Conservation (phyloP, 2,329 filamentous ascomycete genomes). For the Pestalotiopsis sp. region DNA sequence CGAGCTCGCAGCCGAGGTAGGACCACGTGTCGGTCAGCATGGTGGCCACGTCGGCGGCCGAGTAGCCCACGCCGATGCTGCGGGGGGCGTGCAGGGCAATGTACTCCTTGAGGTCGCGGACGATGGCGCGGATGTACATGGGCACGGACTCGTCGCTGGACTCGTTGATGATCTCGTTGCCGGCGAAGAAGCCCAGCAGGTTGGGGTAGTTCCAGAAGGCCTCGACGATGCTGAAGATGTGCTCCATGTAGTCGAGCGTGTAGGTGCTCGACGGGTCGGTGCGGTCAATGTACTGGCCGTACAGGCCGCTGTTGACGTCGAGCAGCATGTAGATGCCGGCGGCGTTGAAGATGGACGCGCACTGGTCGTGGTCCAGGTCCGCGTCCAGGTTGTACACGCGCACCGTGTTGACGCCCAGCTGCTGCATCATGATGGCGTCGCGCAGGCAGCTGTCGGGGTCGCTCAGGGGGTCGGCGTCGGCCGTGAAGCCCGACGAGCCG, state of each 20-base stretch:
- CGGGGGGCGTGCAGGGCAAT: slow-evolving; percentile 69
- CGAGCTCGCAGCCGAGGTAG: slow-evolving; percentile 67
- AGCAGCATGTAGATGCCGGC: slow-evolving; percentile 68
- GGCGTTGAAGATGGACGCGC: slow-evolving; percentile 66
- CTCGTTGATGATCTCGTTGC: slow-evolving; percentile 74
- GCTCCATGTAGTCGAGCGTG: slow-evolving; percentile 59
- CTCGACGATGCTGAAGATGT: slow-evolving; percentile 65
- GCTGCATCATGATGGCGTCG: slow-evolving; percentile 65
- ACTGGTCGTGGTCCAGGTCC: slow-evolving; percentile 63
- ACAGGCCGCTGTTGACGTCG: slow-evolving; percentile 64
- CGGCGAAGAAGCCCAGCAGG: slow-evolving; percentile 71
- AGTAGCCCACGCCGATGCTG: slow-evolving; percentile 74
- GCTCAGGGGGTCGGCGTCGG: slow-evolving; percentile 54
- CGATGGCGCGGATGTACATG: slow-evolving; percentile 71
- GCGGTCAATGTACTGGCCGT: slow-evolving; percentile 56
- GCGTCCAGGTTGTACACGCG: slow-evolving; percentile 68
- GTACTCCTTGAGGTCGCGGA: slow-evolving; percentile 77
- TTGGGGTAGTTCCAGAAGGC: slow-evolving; percentile 67
- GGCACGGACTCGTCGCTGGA: slow-evolving; percentile 44
- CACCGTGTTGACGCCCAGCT: slow-evolving; percentile 64
- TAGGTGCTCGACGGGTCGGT: slow-evolving; percentile 58
- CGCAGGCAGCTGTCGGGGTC: slow-evolving; percentile 57
- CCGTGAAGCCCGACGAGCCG: slow-evolving; percentile 57
- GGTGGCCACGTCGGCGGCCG: slow-evolving; percentile 73
- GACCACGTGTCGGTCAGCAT: slow-evolving; percentile 73